Evolutionary conservation across 495 filamentous ascomycete species (phyloP).

Genomic region (Thermothielavioides terrestris): DNA sequence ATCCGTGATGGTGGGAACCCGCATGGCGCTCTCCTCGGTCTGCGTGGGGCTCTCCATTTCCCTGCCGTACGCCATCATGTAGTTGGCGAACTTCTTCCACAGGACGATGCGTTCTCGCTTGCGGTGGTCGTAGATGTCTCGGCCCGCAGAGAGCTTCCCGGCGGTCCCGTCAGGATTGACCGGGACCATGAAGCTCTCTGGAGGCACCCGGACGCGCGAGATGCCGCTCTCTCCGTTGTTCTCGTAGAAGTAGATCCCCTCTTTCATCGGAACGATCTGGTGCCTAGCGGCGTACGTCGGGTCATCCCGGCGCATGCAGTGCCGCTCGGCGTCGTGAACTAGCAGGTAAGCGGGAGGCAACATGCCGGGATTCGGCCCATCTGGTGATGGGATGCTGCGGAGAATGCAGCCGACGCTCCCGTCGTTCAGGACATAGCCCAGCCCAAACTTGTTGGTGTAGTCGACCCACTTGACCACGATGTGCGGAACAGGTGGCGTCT

Average conservation of each 20-base stretch:
- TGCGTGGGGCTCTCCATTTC: slow-evolving; percentile 37
- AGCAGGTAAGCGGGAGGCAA: slow-evolving; percentile 59
- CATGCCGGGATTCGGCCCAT: slow-evolving; percentile 39
- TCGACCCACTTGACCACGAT: slow-evolving; percentile 91
- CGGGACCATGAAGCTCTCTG: slow-evolving; percentile 50
- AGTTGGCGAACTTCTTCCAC: slow-evolving; percentile 89
- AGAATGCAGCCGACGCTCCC: slow-evolving; percentile 78
- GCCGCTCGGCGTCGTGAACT: slow-evolving; percentile 55
- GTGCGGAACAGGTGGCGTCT: slow-evolving; percentile 35
- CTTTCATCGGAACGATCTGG: slow-evolving; percentile 56
- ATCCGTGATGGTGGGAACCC: slow-evolving; percentile 43
- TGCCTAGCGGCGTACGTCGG: slow-evolving; percentile 49
- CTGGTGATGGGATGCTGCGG: slow-evolving; percentile 43
- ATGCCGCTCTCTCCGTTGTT: slow-evolving; percentile 60
- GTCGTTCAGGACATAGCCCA: slow-evolving; percentile 78
- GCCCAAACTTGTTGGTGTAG: slow-evolving; percentile 82
- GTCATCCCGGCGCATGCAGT: slow-evolving; percentile 48
- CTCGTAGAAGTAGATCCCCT: slow-evolving; percentile 70
- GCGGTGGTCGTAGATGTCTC: slow-evolving; percentile 54
- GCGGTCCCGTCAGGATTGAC: slow-evolving; percentile 43
- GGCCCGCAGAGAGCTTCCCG: slow-evolving; percentile 44
- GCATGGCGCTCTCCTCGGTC: slow-evolving; percentile 37
- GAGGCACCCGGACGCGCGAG: slow-evolving; percentile 50
- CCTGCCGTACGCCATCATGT: slow-evolving; percentile 65
- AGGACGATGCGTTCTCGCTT: slow-evolving; percentile 67